Evolutionary conservation across 2,329 filamentous ascomycete species (phyloP), one percentile per base, ranked within the genome.

Genomic region (Penicillium sp.): DNA sequence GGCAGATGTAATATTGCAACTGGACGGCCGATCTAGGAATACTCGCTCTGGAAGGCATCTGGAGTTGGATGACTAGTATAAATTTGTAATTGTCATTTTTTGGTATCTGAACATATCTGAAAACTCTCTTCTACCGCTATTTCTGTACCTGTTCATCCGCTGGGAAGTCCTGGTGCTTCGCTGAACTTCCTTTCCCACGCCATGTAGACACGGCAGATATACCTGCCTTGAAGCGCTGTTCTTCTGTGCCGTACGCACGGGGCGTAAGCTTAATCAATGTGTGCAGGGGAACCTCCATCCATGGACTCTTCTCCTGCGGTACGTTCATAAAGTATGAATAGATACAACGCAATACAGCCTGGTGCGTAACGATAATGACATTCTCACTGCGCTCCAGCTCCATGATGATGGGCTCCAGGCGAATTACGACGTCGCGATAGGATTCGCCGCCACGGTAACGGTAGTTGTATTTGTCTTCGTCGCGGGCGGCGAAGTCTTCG

Each of bases 381-480:
- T 99, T 96, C 76, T 98, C 95, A 66, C 89, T 91, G 61, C 95
- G 87, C 76, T 99, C 95, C 52, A 99, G 82, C 74, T 99, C 95
- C 95, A 99, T 99, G 78, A 99, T 99, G 77, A 99, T 99, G 60
- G 95, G 95, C 72, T 99, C 95, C 0, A 99, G 87, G 1, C 95
- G 91, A 69, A 97, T 98, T 42, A 99, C 95, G 1, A 99, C 93
- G 70, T 99, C 95, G 55, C 93, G 90, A 75, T 99, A 90, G 59
- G 90, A 96, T 78, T 99, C 95, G 53, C 95, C 95, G 61, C 95
- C 95, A 5, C 95, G 89, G 77, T 99, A 99, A 56, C 95, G 91
- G 79, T 99, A 99, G 80, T 99, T 98, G 85, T 98, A 98, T 78
- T 99, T 99, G 82, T 99, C 95, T 65, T 96, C 91, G 75, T 99